Conservation (phyloP, 2,329 filamentous ascomycete species). For the Nigrograna mackinnonii region DNA sequence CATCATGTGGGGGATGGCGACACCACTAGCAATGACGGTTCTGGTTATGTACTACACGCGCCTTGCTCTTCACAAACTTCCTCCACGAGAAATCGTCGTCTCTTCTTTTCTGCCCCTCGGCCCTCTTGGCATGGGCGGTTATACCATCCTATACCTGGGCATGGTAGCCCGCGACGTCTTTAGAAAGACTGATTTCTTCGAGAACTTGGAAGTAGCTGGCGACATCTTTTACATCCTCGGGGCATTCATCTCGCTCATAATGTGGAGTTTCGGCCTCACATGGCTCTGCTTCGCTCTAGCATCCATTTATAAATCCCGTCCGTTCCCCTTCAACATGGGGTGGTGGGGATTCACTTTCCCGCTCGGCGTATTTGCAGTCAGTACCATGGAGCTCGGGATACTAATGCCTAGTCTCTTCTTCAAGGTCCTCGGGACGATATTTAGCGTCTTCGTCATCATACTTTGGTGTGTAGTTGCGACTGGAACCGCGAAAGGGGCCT, state of each 20-base stretch:
- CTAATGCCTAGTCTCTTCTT: slow-evolving; percentile 62
- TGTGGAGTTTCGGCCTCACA: slow-evolving; percentile 61
- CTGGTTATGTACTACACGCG: slow-evolving; percentile 72
- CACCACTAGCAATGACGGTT: slow-evolving; percentile 63
- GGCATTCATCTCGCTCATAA: slow-evolving; percentile 54
- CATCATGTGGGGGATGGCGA: slow-evolving; percentile 69
- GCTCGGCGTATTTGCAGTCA: slow-evolving; percentile 59
- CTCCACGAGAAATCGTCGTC: slow-evolving; percentile 68
- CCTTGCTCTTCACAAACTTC: slow-evolving; percentile 67
- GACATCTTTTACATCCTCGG: slow-evolving; percentile 64
- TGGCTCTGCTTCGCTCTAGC: slow-evolving; percentile 60
- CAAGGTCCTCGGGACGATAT: slow-evolving; percentile 58
- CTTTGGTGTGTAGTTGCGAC: slow-evolving; percentile 60
- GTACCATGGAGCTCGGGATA: slow-evolving; percentile 51
- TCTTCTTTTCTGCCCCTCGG: slow-evolving; percentile 70
- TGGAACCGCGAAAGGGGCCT: slow-evolving; percentile 53
- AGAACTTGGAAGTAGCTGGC: slow-evolving; percentile 47
- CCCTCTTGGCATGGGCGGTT: slow-evolving; percentile 69
- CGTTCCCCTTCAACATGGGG: slow-evolving; percentile 64
- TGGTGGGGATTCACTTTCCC: slow-evolving; percentile 68
- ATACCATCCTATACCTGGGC: slow-evolving; percentile 58
- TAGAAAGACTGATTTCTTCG: slow-evolving; percentile 41
- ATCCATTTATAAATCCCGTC: slow-evolving; percentile 46
- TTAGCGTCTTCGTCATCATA: slow-evolving; percentile 55
- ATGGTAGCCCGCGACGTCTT: slow-evolving; percentile 48